phyloP scores from a whole-genome alignment of 352 stramenopile genomes.

The Plasmopara viticola region DNA sequence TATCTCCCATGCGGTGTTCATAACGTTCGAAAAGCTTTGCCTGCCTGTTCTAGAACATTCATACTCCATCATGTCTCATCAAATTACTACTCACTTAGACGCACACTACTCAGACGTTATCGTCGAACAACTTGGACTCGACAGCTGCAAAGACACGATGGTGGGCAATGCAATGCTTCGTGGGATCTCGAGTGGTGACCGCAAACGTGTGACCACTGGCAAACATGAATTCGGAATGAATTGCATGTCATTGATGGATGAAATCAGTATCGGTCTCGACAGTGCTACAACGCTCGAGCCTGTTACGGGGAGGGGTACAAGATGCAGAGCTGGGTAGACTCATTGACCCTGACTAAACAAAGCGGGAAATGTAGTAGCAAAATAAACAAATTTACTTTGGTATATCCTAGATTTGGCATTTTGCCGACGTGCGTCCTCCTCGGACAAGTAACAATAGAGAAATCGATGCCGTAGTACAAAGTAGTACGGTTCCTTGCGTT shows the following conservation, averaged over 20 bases:
- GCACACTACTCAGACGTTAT: constrained; percentile 27
- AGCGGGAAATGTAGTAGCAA: constrained; percentile 63
- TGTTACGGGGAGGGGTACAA: too few species aligned
- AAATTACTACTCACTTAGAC: too few species aligned
- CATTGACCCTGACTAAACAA: background rate
- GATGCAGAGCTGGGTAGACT: constrained; percentile 3
- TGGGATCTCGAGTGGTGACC: constrained; percentile 58
- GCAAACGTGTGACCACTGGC: too few species aligned
- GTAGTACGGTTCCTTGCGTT: constrained; percentile 87
- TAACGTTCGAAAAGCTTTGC: too few species aligned
- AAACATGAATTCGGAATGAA: too few species aligned
- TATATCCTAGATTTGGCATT: constrained; percentile 86
- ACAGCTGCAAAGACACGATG: constrained; percentile 50
- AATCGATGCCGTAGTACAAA: constrained; percentile 63
- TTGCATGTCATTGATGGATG: too few species aligned
- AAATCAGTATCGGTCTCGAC: too few species aligned
- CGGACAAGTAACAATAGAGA: constrained; percentile 78
- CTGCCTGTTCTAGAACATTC: too few species aligned
- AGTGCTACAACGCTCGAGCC: too few species aligned
- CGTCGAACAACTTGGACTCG: constrained; percentile 35
- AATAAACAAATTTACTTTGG: constrained; percentile 83
- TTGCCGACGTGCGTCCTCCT: constrained; percentile 69
- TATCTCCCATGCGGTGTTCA: too few species aligned
- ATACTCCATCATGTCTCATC: too few species aligned
- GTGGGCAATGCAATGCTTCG: constrained; percentile 44